A percentile compares a stretch with the other conserved stretches of the same genome.
phyloP scores from a whole-genome alignment of 2,329 filamentous ascomycete species.

The Mycosphaerelloides madeirae region DNA sequence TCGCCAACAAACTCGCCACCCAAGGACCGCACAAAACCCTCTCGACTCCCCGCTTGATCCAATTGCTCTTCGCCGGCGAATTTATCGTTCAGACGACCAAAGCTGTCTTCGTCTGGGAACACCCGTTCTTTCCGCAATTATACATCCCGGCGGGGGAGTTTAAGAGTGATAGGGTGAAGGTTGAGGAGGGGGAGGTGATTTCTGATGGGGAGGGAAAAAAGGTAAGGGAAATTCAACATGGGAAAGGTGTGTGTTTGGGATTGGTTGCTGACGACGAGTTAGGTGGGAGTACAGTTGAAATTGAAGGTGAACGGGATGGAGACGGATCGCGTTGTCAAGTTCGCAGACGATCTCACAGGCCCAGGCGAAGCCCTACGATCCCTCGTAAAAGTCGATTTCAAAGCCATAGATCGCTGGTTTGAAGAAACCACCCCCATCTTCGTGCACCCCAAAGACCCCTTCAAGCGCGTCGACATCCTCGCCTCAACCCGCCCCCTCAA shows the following conservation, averaged over 20 bases:
- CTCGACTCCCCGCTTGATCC: conserved; percentile 29
- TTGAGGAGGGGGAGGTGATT: conserved; percentile 15
- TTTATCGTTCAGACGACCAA: conserved; percentile 34
- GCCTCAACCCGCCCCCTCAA: conserved; percentile 51
- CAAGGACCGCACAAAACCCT: conserved; percentile 36
- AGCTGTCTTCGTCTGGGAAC: conserved; percentile 38
- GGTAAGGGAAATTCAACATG: too few relatives aligned
- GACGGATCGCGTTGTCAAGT: conserved; percentile 20
- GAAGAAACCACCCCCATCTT: conserved; percentile 58
- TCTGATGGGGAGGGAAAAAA: too few relatives aligned
- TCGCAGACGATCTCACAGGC: conserved; percentile 15
- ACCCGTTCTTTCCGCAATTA: conserved; percentile 43
- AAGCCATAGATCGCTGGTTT: conserved; percentile 42
- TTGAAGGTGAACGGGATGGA: conserved; percentile 18
- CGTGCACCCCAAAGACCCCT: conserved; percentile 63
- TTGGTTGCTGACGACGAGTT: too few relatives aligned
- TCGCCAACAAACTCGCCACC: conserved; percentile 39
- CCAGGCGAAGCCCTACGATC: conserved; percentile 12
- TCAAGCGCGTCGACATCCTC: conserved; percentile 60
- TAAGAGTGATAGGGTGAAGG: conserved; percentile 19
- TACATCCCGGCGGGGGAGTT: conserved; percentile 27
- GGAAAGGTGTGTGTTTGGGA: too few relatives aligned
- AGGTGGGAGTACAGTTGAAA: conserved; percentile 17
- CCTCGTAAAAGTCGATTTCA: conserved; percentile 28
- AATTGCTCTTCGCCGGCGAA: conserved; percentile 29